A percentile compares a stretch with the other conserved stretches of the same genome.
These are phyloP conservation scores for Candida nonsorbophila DNA, from an alignment of 805 yeast genomes.

Conservation along the genomic window DNA sequence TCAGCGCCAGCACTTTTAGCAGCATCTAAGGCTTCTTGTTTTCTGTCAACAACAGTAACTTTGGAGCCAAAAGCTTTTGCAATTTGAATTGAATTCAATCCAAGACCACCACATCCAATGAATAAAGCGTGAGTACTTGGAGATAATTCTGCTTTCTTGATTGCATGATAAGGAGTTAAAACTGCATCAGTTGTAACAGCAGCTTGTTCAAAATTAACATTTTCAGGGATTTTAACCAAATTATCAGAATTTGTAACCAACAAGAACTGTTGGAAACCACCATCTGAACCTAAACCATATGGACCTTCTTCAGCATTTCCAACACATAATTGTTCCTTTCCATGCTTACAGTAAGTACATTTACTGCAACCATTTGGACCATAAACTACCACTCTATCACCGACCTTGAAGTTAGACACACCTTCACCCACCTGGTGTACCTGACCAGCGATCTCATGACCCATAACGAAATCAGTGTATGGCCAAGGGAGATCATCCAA, in stretches of 20 bases:
- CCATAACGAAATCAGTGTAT: conserved; percentile 36
- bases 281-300: conserved; percentile 33
- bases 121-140: conserved; percentile 33
- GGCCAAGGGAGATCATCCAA: conserved; percentile 19
- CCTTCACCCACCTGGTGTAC: conserved; percentile 25
- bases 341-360: conserved; percentile 29
- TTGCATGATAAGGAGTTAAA: conserved; percentile 39
- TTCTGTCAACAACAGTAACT: conserved; percentile 29
- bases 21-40: conserved; percentile 15
- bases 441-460: conserved; percentile 40
- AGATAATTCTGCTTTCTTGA: conserved; percentile 16
- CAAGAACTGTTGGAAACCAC: conserved; percentile 38
- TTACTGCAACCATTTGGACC: conserved; percentile 29
- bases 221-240: conserved; percentile 35
- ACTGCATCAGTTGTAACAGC: conserved; percentile 40
- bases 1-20: conserved; percentile 37
- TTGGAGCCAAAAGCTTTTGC: conserved; percentile 24
- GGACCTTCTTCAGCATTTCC: conserved; percentile 15
- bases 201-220: conserved; percentile 31
- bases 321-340: conserved; percentile 30
- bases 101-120: conserved; percentile 38
- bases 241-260: conserved; percentile 28
- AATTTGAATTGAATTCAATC: conserved; percentile 39
- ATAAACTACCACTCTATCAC: conserved; percentile 23
- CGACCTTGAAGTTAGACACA: conserved; percentile 19